Conservation (phyloP, 2,329 filamentous ascomycete species). For the Periconia sp. region DNA sequence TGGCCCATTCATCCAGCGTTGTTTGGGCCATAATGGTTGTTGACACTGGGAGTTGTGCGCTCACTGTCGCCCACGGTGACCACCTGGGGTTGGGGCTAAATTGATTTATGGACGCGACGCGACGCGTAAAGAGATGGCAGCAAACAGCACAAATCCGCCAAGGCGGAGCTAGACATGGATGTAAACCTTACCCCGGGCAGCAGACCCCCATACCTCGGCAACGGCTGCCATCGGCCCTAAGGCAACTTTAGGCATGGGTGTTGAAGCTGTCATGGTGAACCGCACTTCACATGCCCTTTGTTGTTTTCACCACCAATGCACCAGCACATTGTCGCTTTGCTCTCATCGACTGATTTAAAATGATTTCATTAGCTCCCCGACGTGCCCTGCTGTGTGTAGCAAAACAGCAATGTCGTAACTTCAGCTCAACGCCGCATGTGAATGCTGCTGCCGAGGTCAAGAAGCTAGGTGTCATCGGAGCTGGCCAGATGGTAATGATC, state of each 20-base stretch:
- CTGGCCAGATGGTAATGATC: constrained; percentile 84
- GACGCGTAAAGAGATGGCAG: constrained; percentile 29
- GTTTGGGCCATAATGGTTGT: constrained; percentile 40
- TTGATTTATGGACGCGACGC: constrained; percentile 20
- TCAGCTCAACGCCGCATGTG: constrained; percentile 66
- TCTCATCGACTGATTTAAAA: constrained; percentile 12
- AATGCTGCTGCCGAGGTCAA: constrained; percentile 74
- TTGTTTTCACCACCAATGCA: neutral
- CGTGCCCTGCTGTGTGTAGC: constrained; percentile 22
- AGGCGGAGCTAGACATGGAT: neutral
- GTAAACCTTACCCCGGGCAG: neutral
- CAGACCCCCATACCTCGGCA: constrained; percentile 22
- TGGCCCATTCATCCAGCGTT: constrained; percentile 49
- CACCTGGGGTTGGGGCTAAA: constrained; percentile 12
- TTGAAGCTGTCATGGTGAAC: neutral
- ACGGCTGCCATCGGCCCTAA: constrained; percentile 28
- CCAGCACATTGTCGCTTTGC: constrained; percentile 16
- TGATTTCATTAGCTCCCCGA: constrained; percentile 38
- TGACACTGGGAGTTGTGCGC: constrained; percentile 16
- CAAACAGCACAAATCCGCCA: constrained; percentile 31
- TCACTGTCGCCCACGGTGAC: constrained; percentile 11
- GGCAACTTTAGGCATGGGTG: neutral
- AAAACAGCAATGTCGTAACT: constrained; percentile 50
- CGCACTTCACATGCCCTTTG: neutral
- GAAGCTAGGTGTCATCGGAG: constrained; percentile 86